phyloP scores from a whole-genome alignment of 2,329 filamentous ascomycete genomes.

The Falciphora oryzae region DNA sequence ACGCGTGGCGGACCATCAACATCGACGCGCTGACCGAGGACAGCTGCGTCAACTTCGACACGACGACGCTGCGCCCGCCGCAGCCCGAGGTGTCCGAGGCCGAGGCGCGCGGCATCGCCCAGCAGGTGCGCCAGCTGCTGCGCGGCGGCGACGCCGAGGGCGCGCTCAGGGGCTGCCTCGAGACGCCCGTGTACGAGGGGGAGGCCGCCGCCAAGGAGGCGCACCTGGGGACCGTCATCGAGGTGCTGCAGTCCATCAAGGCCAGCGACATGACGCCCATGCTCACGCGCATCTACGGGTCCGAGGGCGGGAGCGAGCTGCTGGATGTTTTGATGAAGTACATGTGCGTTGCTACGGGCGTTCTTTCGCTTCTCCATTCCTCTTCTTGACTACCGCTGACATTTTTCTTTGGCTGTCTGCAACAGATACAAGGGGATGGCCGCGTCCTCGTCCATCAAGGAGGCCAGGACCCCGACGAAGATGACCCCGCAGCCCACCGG shows the following conservation, averaged over 20 bases:
- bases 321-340: slow-evolving; percentile 98
- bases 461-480: slow-evolving; percentile 40
- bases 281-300: slow-evolving; percentile 71
- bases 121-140: slow-evolving; percentile 81
- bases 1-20: slow-evolving; percentile 84
- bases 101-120: slow-evolving; percentile 71
- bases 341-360: slow-evolving; percentile 53
- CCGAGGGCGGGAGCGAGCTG: slow-evolving; percentile 74
- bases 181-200: slow-evolving; percentile 73
- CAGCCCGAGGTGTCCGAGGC: slow-evolving; percentile 67
- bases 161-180: slow-evolving; percentile 75
- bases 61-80: slow-evolving; percentile 72
- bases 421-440: slow-evolving; percentile 87
- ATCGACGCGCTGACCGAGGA: slow-evolving; percentile 88
- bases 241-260: slow-evolving; percentile 94
- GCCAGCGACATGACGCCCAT: slow-evolving; percentile 92
- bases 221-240: slow-evolving; percentile 80
- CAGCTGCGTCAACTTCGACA: slow-evolving; percentile 86
- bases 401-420: not conserved
- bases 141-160: slow-evolving; percentile 83
- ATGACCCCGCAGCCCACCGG: slow-evolving; percentile 67
- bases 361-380: not conserved
- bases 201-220: slow-evolving; percentile 63
- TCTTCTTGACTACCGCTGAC: slow-evolving; percentile 10
- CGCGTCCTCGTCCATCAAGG: slow-evolving; percentile 31